Conservation (phyloP, 116 monocot species). For the Cymodocea nodosa region DNA sequence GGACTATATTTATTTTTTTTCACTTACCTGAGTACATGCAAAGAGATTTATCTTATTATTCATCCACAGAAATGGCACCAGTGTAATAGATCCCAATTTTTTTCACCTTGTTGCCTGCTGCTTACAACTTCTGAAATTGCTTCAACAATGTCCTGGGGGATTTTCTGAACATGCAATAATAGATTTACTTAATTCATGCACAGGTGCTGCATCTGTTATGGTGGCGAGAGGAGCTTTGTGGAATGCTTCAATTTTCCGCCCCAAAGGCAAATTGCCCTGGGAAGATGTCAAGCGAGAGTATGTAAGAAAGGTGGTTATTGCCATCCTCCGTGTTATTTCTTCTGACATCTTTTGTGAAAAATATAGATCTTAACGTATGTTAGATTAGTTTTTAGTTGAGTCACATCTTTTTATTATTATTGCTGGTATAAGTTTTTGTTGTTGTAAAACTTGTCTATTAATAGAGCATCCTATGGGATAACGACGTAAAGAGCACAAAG, state of each 20-base stretch:
- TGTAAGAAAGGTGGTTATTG: constrained; percentile 59
- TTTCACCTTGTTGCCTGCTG: too few relatives aligned
- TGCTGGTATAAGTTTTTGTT: neutral
- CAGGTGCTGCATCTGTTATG: constrained; percentile 90
- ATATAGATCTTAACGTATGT: too few relatives aligned
- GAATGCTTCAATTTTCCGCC: constrained; percentile 88
- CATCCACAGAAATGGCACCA: too few relatives aligned
- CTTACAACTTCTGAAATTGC: neutral
- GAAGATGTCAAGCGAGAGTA: constrained; percentile 87
- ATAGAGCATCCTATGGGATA: constrained; percentile 97
- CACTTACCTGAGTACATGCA: too few relatives aligned
- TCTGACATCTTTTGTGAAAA: too few relatives aligned
- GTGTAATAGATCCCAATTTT: too few relatives aligned
- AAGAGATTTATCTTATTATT: too few relatives aligned
- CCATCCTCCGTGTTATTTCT: neutral
- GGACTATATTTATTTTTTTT: too few relatives aligned
- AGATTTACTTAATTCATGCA: constrained; percentile 8
- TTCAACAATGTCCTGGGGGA: neutral
- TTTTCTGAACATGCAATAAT: neutral
- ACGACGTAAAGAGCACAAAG: constrained; percentile 91
- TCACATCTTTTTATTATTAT: too few relatives aligned
- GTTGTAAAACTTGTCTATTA: neutral
- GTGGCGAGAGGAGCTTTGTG: constrained; percentile 94
- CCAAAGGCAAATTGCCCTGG: constrained; percentile 60
- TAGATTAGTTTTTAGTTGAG: too few relatives aligned